Evolutionary conservation across 2,329 filamentous ascomycete species (phyloP), one percentile per base, ranked within the genome.

Genomic region (Phialophora verrucosa): DNA sequence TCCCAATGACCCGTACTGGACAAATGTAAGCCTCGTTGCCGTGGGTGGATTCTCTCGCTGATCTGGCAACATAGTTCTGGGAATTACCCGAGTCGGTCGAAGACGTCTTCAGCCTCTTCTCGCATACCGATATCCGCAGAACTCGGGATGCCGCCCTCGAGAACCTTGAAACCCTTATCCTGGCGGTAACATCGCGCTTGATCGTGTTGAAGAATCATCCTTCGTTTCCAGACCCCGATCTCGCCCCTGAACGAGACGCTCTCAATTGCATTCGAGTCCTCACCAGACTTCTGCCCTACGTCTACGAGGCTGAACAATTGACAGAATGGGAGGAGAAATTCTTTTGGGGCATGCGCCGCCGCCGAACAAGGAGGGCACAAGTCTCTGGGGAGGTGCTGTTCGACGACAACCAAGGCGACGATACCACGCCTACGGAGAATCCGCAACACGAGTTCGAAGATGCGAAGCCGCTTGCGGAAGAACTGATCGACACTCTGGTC

Each of bases 81-180:
- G 92, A 97, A 79, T 88, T 99, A 51, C 95, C 95, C 69, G 95
- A 98, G 79, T 93, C 93, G 14, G 88, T 92, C 60, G 95, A 98
- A 77, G 95, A 99, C 83, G 89, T 99, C 75, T 98, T 98, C 83
- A 96, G 92, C 76, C 87, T 98, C 68, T 98, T 97, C 80, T 93
- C 93, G 44, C 88, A 93, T 5, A 88, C 90, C 65, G 91, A 96
- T 77, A 94, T 97, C 70, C 91, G 93, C 69, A 89, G 93, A 72
- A 93, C 92, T 54, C 88, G 93, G 76, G 94, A 97, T 78, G 85
- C 88, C 73, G 90, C 93, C 56, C 83, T 96, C 69, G 89, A 91
- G 76, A 97, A 97, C 76, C 84, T 97, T 70, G 93, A 97, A 80
- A 97, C 93, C 6, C 85, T 97, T 49, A 87, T 97, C 71, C 84